A percentile compares a stretch with the other conserved stretches of the same genome.
phyloP scores from a whole-genome alignment of 2,329 filamentous ascomycete genomes.

The Albophoma yamanashiensis region DNA sequence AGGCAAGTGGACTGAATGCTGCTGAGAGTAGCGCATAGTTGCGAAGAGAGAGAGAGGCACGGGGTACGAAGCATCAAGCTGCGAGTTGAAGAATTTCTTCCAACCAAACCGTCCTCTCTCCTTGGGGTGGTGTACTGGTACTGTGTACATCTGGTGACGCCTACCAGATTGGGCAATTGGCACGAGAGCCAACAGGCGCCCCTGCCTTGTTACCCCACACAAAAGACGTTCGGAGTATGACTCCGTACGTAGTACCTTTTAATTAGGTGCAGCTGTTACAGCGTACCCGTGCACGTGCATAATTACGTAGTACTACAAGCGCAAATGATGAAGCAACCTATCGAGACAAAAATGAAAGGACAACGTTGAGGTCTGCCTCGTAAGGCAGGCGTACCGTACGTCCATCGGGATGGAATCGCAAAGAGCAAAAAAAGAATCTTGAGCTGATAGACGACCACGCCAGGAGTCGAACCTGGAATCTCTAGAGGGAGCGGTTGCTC shows the following conservation, averaged over 20 bases:
- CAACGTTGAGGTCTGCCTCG: no score
- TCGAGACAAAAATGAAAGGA: no score
- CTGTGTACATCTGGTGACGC: no score
- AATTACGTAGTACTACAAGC: no score
- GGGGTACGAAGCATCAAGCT: neutral
- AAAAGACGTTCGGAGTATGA: neutral
- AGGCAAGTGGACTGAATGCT: neutral
- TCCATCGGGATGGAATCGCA: neutral
- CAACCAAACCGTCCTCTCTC: no score
- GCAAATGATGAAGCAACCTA: neutral
- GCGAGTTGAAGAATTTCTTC: neutral
- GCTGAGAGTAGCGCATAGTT: neutral
- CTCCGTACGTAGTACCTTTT: no score
- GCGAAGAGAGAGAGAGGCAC: neutral
- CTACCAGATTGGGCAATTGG: neutral
- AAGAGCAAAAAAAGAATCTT: neutral
- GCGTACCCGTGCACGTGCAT: neutral
- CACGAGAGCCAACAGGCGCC: neutral
- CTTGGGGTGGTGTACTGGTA: no score
- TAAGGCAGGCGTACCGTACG: no score
- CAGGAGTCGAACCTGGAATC: conserved; percentile 34
- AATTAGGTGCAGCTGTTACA: neutral
- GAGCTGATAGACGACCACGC: conserved; percentile 21
- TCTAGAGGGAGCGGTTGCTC: conserved; percentile 20
- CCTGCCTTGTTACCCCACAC: neutral